Conservation (phyloP, 345 rosid species). For the Gossypium mustelinum region DNA sequence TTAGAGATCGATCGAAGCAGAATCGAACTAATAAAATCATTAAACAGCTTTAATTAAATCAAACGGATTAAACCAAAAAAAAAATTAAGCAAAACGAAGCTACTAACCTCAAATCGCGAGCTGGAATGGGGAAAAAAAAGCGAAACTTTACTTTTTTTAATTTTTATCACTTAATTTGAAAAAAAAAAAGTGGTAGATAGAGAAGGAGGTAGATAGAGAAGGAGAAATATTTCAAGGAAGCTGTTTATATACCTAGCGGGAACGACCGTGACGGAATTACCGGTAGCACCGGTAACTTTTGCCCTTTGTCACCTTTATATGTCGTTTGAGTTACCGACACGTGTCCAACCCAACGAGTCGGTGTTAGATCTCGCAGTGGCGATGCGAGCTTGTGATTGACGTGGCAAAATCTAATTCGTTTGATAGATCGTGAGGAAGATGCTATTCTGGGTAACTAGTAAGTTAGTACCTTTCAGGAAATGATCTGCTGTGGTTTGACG, state of each 20-base stretch:
- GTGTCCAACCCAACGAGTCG: conserved; percentile 29
- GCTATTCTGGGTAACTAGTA: not conserved
- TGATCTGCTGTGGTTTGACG: not conserved
- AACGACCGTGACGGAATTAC: conserved; percentile 31
- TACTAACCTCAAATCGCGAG: conserved; percentile 38
- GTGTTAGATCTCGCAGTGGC: conserved; percentile 33
- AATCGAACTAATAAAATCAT: not conserved
- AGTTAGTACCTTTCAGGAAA: not conserved
- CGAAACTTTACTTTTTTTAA: conserved; percentile 23
- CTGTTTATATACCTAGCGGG: conserved; percentile 53
- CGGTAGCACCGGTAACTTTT: conserved; percentile 30
- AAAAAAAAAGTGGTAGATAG: not conserved
- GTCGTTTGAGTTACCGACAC: conserved; percentile 13
- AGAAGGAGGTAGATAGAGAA: not conserved
- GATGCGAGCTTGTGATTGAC: conserved; percentile 12
- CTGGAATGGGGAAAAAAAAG: conserved; percentile 5
- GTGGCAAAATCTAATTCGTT: conserved; percentile 26
- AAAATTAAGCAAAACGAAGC: not conserved
- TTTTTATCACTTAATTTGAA: conserved; percentile 20
- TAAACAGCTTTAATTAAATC: not conserved
- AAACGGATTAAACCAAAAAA: not conserved
- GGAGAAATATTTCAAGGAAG: conserved; percentile 14
- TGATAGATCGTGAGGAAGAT: conserved; percentile 5
- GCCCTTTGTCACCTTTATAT: conserved; percentile 18
- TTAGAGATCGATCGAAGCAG: conserved; percentile 26